These are phyloP conservation scores for Croton laevigatus DNA, from an alignment of 441 rosid genomes.

Conservation along the genomic window DNA sequence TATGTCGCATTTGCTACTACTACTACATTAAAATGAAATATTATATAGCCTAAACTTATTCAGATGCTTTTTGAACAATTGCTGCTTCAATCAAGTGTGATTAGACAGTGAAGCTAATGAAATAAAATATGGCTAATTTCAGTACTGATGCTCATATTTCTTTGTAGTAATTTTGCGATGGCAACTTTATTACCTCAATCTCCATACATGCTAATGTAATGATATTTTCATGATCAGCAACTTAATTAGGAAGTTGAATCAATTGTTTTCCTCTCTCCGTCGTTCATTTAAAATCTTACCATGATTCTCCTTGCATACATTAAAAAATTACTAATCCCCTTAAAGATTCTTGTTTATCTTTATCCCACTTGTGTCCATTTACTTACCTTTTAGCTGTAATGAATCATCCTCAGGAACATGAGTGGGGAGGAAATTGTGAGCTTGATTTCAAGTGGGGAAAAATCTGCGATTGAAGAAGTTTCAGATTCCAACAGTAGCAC, in stretches of 20 bases:
- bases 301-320: background rate
- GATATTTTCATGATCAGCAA: background rate
- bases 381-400: background rate
- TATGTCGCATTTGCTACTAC: too few relatives aligned
- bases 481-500: slow-evolving; percentile 42
- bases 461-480: slow-evolving; percentile 19
- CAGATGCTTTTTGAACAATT: too few relatives aligned
- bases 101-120: too few relatives aligned
- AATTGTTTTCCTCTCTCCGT: background rate
- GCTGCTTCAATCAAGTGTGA: too few relatives aligned
- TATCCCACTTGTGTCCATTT: background rate
- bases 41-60: too few relatives aligned
- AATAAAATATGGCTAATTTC: background rate
- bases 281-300: background rate
- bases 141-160: background rate
- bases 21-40: too few relatives aligned
- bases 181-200: background rate
- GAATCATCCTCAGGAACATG: slow-evolving; percentile 22
- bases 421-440: slow-evolving; percentile 33
- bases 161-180: background rate
- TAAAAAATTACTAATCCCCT: too few relatives aligned
- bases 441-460: slow-evolving; percentile 26
- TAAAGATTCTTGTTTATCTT: background rate
- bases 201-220: background rate
- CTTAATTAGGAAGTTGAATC: background rate